Conservation (phyloP, 306 rosid genomes). For the Hippophae tibetana region DNA sequence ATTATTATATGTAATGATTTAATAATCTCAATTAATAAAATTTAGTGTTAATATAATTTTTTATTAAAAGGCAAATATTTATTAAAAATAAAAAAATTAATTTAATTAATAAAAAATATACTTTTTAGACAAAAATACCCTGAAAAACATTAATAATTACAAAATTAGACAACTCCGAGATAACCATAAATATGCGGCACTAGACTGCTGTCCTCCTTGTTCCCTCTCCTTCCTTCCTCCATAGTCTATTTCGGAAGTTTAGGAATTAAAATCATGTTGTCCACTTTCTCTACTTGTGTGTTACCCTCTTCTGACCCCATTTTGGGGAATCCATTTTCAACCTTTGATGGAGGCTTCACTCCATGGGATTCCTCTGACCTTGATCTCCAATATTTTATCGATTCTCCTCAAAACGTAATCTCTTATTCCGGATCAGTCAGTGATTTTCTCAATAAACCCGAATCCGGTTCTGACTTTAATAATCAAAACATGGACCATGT, state of each 20-base stretch:
- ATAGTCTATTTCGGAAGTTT: constrained; percentile 10
- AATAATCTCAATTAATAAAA: too few relatives aligned
- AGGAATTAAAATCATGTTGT: constrained; percentile 42
- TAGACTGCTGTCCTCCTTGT: constrained; percentile 71
- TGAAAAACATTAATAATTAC: not conserved
- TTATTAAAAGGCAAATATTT: too few relatives aligned
- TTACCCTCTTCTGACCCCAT: constrained; percentile 27
- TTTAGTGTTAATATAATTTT: too few relatives aligned
- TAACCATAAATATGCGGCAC: constrained; percentile 38
- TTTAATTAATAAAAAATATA: too few relatives aligned
- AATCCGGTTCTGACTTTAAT: not conserved
- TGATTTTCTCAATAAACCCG: constrained; percentile 10
- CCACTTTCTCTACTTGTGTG: constrained; percentile 26
- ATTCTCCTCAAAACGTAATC: constrained; percentile 17
- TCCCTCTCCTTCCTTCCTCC: constrained; percentile 35
- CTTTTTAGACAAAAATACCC: constrained; percentile 33
- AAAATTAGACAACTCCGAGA: not conserved
- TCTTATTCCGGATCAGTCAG: constrained; percentile 33
- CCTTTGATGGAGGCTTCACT: constrained; percentile 30
- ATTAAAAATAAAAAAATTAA: too few relatives aligned
- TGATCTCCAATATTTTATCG: not conserved
- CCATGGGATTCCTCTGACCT: constrained; percentile 46
- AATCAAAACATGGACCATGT: too few relatives aligned
- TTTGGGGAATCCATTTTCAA: constrained; percentile 31
- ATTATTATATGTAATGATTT: too few relatives aligned